phyloP scores from a whole-genome alignment of 177 flowering plant genomes.

The Telopea speciosissima region DNA sequence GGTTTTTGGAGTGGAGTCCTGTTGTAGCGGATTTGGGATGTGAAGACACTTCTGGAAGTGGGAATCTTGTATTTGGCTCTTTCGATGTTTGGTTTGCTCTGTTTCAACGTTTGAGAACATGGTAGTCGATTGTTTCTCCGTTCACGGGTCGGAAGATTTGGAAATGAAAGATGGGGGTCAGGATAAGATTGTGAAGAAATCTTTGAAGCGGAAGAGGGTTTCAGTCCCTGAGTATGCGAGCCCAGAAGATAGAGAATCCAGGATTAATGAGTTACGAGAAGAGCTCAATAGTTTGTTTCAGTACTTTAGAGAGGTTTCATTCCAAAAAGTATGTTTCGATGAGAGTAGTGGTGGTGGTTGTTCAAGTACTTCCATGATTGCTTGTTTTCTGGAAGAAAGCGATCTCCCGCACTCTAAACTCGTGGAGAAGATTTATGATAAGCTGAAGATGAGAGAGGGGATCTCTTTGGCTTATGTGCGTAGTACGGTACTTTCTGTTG shows the following conservation, averaged over 20 bases:
- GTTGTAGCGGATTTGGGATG: too few species aligned
- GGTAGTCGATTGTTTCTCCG: background rate
- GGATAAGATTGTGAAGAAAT: slow-evolving; percentile 5
- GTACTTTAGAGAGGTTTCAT: slow-evolving; percentile 18
- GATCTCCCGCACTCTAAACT: slow-evolving; percentile 50
- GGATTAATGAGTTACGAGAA: slow-evolving; percentile 7
- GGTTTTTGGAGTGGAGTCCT: background rate
- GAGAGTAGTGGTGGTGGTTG: slow-evolving; percentile 1
- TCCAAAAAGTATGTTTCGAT: slow-evolving; percentile 12
- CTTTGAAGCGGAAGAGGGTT: slow-evolving; percentile 22
- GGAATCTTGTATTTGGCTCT: too few species aligned
- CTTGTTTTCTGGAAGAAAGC: slow-evolving; percentile 73
- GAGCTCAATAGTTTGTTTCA: slow-evolving; percentile 19
- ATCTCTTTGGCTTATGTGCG: slow-evolving; percentile 47
- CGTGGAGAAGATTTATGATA: slow-evolving; percentile 50
- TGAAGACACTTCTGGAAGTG: background rate
- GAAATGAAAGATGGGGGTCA: too few species aligned
- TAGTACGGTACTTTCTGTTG: slow-evolving; percentile 52
- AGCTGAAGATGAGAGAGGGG: slow-evolving; percentile 32
- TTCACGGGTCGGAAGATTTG: background rate
- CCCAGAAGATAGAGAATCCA: slow-evolving; percentile 13
- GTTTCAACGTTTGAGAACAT: background rate
- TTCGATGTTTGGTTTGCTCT: background rate
- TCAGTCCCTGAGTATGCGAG: slow-evolving; percentile 10
- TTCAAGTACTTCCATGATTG: slow-evolving; percentile 32